phyloP scores from a whole-genome alignment of 2,329 filamentous ascomycete species.

The Sclerotinia spermophila region DNA sequence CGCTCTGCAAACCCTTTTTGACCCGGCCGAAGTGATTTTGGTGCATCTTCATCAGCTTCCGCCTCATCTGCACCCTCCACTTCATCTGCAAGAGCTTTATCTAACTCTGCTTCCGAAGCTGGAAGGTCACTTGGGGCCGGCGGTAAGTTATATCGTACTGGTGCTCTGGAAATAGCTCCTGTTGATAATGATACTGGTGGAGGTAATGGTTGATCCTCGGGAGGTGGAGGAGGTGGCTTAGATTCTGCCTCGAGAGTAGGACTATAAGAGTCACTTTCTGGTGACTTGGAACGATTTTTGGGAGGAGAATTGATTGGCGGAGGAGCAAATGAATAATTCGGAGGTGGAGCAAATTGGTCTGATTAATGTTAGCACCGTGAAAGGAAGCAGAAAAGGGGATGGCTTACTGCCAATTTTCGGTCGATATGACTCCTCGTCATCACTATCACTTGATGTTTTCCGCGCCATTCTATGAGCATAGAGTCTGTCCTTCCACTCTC shows the following conservation, averaged over 20 bases:
- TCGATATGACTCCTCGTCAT: slow-evolving; percentile 43
- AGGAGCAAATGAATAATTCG: slow-evolving; percentile 54
- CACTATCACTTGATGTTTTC: slow-evolving; percentile 45
- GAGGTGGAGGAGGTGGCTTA: slow-evolving; percentile 32
- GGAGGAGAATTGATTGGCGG: slow-evolving; percentile 44
- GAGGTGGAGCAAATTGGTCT: slow-evolving; percentile 60
- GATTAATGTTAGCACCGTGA: slow-evolving; percentile 22
- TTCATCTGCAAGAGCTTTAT: slow-evolving; percentile 43
- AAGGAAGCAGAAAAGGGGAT: not conserved
- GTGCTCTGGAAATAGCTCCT: slow-evolving; percentile 71
- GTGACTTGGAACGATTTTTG: slow-evolving; percentile 42
- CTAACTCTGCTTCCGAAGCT: slow-evolving; percentile 49
- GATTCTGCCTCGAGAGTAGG: slow-evolving; percentile 25
- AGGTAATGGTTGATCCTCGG: slow-evolving; percentile 30
- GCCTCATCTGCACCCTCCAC: slow-evolving; percentile 37
- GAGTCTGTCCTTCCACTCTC: slow-evolving; percentile 80
- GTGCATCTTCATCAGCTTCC: slow-evolving; percentile 38
- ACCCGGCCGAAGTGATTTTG: slow-evolving; percentile 66
- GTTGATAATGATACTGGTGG: slow-evolving; percentile 34
- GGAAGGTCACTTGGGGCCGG: slow-evolving; percentile 50
- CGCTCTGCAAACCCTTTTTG: slow-evolving; percentile 83
- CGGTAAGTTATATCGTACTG: slow-evolving; percentile 66
- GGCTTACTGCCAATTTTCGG: slow-evolving; percentile 45
- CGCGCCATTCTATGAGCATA: slow-evolving; percentile 63
- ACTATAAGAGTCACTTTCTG: slow-evolving; percentile 25